Evolutionary conservation across 2,329 filamentous ascomycete genomes (phyloP).

Genomic region (Colletotrichum eremochloae): DNA sequence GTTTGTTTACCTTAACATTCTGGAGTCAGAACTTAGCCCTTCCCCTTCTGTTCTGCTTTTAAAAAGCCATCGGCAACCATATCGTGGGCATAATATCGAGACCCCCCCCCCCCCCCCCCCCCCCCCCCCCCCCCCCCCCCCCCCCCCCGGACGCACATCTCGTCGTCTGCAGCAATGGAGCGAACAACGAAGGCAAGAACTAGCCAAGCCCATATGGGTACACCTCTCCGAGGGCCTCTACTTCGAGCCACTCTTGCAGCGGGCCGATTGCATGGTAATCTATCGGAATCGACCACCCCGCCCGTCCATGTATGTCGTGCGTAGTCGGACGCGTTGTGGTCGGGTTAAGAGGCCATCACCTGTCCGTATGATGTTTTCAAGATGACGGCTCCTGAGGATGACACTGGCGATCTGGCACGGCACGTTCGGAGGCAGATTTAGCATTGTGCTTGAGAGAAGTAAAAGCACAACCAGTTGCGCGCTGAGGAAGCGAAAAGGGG

Average conservation of each 20-base stretch:
- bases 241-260: not conserved
- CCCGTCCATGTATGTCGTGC: not conserved
- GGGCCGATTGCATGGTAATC: too few species aligned
- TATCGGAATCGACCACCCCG: too few species aligned
- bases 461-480: slow-evolving; percentile 17
- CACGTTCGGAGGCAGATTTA: not conserved
- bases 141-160: not conserved
- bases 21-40: not conserved
- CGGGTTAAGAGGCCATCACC: not conserved
- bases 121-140: too few species aligned
- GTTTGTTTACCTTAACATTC: not conserved
- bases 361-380: slow-evolving; percentile 3
- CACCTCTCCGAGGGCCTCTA: not conserved
- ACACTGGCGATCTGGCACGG: slow-evolving; percentile 19
- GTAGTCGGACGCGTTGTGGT: not conserved
- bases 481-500: slow-evolving; percentile 17
- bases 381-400: not conserved
- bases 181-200: slow-evolving; percentile 8
- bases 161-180: slow-evolving; percentile 25
- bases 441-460: not conserved
- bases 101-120: not conserved
- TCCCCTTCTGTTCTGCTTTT: not conserved
- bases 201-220: slow-evolving; percentile 13
- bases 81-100: slow-evolving; percentile 6
- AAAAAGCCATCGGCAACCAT: not conserved